Conservation (phyloP, 2,329 filamentous ascomycete species). For the Whalleya microplaca region DNA sequence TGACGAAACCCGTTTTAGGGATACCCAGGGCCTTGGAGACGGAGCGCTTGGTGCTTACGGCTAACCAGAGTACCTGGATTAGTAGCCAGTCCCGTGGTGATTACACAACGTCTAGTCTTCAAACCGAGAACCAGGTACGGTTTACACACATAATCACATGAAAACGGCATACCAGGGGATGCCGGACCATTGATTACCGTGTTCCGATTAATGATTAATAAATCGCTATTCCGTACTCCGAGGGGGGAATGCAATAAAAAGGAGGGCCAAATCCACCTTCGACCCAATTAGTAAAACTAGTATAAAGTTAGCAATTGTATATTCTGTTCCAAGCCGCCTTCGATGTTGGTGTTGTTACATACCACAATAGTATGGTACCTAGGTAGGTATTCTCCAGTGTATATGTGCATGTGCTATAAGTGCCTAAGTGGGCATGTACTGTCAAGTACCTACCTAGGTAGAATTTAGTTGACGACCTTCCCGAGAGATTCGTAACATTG, state of each 20-base stretch:
- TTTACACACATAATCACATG: too few relatives aligned
- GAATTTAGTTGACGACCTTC: not conserved
- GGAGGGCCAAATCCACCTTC: not conserved
- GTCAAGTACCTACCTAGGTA: not conserved
- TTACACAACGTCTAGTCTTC: too few relatives aligned
- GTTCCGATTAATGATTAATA: too few relatives aligned
- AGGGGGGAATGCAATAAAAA: too few relatives aligned
- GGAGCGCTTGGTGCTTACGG: slow-evolving; percentile 6
- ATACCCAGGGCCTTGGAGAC: slow-evolving; percentile 21
- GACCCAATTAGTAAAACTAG: not conserved
- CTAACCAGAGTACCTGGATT: not conserved
- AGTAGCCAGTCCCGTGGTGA: not conserved
- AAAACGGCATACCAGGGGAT: too few relatives aligned
- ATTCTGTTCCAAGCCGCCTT: not conserved
- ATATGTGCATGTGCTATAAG: not conserved
- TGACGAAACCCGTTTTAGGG: slow-evolving; percentile 20
- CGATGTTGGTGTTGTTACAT: not conserved
- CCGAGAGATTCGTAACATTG: slow-evolving; percentile 17
- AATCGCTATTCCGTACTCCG: too few relatives aligned
- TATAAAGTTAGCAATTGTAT: too few relatives aligned
- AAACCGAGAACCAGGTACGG: too few relatives aligned
- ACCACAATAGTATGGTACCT: too few relatives aligned
- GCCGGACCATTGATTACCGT: too few relatives aligned
- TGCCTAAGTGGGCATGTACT: too few relatives aligned
- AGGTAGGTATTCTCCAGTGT: too few relatives aligned